Evolutionary conservation across 192 early-diverging fungal genomes (phyloP).

Genomic region (Gaertneriomyces semiglobifer): DNA sequence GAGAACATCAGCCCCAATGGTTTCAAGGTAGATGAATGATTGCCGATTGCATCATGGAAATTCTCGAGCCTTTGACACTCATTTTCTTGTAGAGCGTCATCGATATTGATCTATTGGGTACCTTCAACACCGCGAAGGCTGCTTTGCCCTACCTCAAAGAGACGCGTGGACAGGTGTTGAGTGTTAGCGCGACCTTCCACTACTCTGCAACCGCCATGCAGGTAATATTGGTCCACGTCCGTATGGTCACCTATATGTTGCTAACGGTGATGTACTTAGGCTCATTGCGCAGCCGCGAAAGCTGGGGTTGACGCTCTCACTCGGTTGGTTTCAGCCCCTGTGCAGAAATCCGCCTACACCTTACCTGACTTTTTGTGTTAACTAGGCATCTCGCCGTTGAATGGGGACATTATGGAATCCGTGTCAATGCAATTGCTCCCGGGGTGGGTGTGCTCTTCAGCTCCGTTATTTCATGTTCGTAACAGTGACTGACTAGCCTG

Average conservation of each 20-base stretch:
- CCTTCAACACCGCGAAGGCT: slow-evolving; percentile 73
- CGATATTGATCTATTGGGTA: slow-evolving; percentile 63
- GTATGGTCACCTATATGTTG: slow-evolving; percentile 28
- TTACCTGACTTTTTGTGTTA: neutral
- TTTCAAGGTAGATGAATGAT: slow-evolving; percentile 49
- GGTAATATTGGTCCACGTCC: slow-evolving; percentile 32
- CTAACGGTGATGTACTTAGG: slow-evolving; percentile 12
- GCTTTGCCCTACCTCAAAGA: slow-evolving; percentile 65
- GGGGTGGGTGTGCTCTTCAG: slow-evolving; percentile 31
- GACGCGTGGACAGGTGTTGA: slow-evolving; percentile 62
- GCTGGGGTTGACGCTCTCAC: slow-evolving; percentile 63
- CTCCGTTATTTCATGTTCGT: neutral
- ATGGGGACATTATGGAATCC: slow-evolving; percentile 67
- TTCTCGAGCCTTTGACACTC: too few species aligned
- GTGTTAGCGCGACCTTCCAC: slow-evolving; percentile 67
- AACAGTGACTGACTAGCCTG: neutral
- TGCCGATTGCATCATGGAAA: neutral
- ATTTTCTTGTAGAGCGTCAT: slow-evolving; percentile 29
- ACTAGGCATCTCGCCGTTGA: slow-evolving; percentile 56
- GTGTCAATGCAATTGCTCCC: slow-evolving; percentile 66
- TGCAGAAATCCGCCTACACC: neutral
- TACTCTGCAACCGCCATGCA: slow-evolving; percentile 54
- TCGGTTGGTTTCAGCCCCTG: slow-evolving; percentile 33
- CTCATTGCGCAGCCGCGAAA: slow-evolving; percentile 59
- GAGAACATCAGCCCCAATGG: slow-evolving; percentile 66